phyloP scores from a whole-genome alignment of 2,329 filamentous ascomycete species.

The Hirsutella thompsonii region DNA sequence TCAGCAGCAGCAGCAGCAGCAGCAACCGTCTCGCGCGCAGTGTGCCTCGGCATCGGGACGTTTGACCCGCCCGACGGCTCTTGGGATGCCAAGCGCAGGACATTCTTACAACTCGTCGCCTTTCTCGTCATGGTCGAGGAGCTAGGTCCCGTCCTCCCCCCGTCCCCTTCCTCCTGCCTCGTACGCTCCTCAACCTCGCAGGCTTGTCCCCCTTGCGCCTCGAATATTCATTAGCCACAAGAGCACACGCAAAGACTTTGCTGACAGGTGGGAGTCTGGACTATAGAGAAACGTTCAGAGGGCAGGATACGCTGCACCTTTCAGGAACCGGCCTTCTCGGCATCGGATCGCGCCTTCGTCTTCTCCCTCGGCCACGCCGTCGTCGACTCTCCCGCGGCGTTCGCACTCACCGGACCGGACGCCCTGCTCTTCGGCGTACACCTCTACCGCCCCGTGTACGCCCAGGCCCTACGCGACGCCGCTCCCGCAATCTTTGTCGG shows the following conservation, averaged over 20 bases:
- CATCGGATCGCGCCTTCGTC: slow-evolving; percentile 37
- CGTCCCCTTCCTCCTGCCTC: not conserved
- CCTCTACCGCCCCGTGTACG: slow-evolving; percentile 40
- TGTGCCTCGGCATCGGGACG: slow-evolving; percentile 42
- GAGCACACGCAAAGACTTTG: too few species aligned
- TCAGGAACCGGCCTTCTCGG: slow-evolving; percentile 41
- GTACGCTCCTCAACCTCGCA: too few species aligned
- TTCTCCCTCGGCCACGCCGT: slow-evolving; percentile 38
- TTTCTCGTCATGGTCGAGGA: slow-evolving; percentile 34
- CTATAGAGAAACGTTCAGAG: slow-evolving; percentile 8
- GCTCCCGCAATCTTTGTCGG: slow-evolving; percentile 46
- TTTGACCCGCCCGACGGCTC: slow-evolving; percentile 37
- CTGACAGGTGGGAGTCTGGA: too few species aligned
- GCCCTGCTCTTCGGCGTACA: slow-evolving; percentile 52
- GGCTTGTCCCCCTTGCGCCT: too few species aligned
- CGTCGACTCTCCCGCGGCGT: slow-evolving; percentile 38
- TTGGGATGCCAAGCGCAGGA: slow-evolving; percentile 29
- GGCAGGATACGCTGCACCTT: slow-evolving; percentile 30
- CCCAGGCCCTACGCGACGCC: slow-evolving; percentile 29
- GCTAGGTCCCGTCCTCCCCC: slow-evolving; percentile 21
- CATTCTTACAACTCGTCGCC: slow-evolving; percentile 39
- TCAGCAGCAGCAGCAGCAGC: slow-evolving; percentile 4
- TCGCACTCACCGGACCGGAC: slow-evolving; percentile 29
- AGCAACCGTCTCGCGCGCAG: slow-evolving; percentile 23
- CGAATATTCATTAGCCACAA: not conserved